These are phyloP conservation scores for Orbilia javanica DNA, from an alignment of 2,329 filamentous ascomycete species.

Conservation along the genomic window DNA sequence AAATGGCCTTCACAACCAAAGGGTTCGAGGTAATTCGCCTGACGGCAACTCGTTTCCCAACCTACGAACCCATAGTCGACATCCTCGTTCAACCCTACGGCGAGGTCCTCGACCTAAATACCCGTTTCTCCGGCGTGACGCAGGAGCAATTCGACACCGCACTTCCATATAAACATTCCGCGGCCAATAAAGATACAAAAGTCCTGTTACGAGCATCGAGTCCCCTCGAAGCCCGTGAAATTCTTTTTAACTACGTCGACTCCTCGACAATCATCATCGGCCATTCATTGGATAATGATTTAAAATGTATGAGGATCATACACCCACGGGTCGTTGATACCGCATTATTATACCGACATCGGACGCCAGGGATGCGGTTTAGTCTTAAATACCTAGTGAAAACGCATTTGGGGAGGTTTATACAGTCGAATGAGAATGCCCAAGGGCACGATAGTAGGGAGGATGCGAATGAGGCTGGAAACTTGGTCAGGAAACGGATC, in stretches of 20 bases:
- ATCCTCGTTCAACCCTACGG: constrained; percentile 86
- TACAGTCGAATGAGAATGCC: constrained; percentile 72
- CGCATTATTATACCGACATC: constrained; percentile 83
- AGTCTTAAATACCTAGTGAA: constrained; percentile 81
- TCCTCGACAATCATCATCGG: constrained; percentile 87
- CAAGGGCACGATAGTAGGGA: constrained; percentile 90
- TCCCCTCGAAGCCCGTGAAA: constrained; percentile 78
- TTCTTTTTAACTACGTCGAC: constrained; percentile 81
- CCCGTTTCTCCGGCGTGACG: constrained; percentile 87
- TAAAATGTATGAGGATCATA: constrained; percentile 85
- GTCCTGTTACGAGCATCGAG: constrained; percentile 79
- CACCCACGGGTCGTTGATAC: constrained; percentile 90
- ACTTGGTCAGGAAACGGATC: constrained; percentile 81
- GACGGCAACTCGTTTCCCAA: constrained; percentile 89
- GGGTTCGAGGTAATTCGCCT: constrained; percentile 91
- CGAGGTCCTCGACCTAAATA: constrained; percentile 89
- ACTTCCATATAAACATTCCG: constrained; percentile 64
- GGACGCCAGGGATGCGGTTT: constrained; percentile 80
- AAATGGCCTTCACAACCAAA: constrained; percentile 94
- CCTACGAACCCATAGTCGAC: constrained; percentile 80
- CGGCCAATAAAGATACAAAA: constrained; percentile 22
- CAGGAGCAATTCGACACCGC: constrained; percentile 81
- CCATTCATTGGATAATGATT: constrained; percentile 94
- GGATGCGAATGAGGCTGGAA: constrained; percentile 88
- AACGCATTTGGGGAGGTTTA: constrained; percentile 77